These are phyloP conservation scores for Ustilago xerochloae DNA, from an alignment of 1,284 basidiomycete species.

Conservation along the genomic window DNA sequence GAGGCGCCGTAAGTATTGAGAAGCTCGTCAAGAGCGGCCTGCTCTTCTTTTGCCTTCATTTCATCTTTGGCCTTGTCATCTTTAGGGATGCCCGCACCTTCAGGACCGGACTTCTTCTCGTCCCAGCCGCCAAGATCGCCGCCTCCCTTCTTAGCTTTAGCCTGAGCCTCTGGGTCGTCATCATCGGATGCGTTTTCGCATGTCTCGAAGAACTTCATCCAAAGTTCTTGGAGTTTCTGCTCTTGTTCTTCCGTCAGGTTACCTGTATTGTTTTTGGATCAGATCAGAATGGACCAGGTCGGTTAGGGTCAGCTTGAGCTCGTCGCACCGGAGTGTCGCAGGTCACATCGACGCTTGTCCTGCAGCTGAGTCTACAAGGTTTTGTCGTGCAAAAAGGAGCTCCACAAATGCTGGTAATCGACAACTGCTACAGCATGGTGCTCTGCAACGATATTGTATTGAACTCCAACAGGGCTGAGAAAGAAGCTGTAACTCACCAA, in stretches of 20 bases:
- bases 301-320: neutral
- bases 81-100: slow-evolving; percentile 63
- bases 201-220: slow-evolving; percentile 59
- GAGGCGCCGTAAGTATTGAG: slow-evolving; percentile 67
- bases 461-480: too few relatives aligned
- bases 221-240: slow-evolving; percentile 63
- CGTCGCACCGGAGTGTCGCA: too few relatives aligned
- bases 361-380: too few relatives aligned
- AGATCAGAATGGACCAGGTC: neutral
- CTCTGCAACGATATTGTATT: too few relatives aligned
- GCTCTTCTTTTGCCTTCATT: slow-evolving; percentile 65
- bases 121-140: slow-evolving; percentile 43
- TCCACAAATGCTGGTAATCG: too few relatives aligned
- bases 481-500: slow-evolving; percentile 31
- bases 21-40: slow-evolving; percentile 64
- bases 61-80: slow-evolving; percentile 66
- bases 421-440: neutral
- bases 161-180: slow-evolving; percentile 10
- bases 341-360: too few relatives aligned
- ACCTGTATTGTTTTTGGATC: slow-evolving; percentile 49
- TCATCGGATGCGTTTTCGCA: slow-evolving; percentile 51
- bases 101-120: slow-evolving; percentile 44
- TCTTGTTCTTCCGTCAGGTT: slow-evolving; percentile 66
- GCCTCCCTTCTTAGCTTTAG: slow-evolving; percentile 19
- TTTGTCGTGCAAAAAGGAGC: too few relatives aligned